phyloP scores from a whole-genome alignment of 2,329 filamentous ascomycete species.

The Paraconiothyrium brasiliense region DNA sequence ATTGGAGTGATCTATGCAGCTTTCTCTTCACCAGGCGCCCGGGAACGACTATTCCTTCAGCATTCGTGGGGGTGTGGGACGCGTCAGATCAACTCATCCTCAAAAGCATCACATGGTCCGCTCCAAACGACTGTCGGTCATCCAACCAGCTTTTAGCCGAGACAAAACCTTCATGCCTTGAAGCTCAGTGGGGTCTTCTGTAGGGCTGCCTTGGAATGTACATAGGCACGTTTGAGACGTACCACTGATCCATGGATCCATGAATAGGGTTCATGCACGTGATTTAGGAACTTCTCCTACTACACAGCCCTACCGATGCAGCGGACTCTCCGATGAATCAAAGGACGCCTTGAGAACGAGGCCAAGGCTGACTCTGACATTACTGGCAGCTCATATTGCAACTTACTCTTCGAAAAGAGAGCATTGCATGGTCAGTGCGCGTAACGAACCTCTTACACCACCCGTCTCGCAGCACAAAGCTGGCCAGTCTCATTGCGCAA shows the following conservation, averaged over 20 bases:
- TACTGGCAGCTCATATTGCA: conserved; percentile 30
- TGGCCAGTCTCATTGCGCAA: conserved; percentile 31
- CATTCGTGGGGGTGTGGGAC: conserved; percentile 13
- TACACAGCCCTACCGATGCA: not conserved
- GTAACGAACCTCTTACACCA: conserved; percentile 44
- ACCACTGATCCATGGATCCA: not conserved
- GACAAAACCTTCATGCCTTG: conserved; percentile 7
- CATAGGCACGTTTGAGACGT: not conserved
- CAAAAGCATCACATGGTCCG: conserved; percentile 8
- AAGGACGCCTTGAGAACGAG: conserved; percentile 19
- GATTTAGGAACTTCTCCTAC: conserved; percentile 3
- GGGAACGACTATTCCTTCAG: not conserved
- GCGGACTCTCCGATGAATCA: not conserved
- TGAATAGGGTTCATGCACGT: conserved; percentile 16
- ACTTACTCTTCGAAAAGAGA: conserved; percentile 22
- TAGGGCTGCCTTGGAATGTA: not conserved
- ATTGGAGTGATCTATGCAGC: conserved; percentile 2
- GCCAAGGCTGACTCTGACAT: conserved; percentile 20
- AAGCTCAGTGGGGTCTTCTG: not conserved
- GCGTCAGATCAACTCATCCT: conserved; percentile 2
- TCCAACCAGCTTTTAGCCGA: conserved; percentile 6
- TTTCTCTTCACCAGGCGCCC: conserved; percentile 14
- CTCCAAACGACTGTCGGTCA: conserved; percentile 13
- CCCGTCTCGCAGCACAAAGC: conserved; percentile 34
- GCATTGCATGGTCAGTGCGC: conserved; percentile 35